A percentile compares a stretch with the other conserved stretches of the same genome.
Evolutionary conservation across 768 basidiomycete species (phyloP).

Genomic region (Vararia minispora): DNA sequence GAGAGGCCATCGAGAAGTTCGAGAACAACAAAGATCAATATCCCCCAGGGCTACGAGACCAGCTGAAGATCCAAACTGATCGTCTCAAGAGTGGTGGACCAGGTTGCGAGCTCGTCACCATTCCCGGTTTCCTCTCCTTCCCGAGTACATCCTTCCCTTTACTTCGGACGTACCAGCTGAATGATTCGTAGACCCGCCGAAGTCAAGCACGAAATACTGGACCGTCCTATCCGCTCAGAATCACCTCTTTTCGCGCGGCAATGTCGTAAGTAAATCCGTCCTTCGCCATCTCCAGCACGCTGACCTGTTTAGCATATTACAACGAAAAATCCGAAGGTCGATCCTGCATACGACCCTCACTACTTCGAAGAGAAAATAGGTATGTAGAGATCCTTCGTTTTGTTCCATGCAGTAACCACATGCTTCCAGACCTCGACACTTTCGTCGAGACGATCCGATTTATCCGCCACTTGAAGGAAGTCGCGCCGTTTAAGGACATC

Average conservation of each 20-base stretch:
- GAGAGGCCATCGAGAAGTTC: too few relatives aligned
- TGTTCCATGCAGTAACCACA: too few relatives aligned
- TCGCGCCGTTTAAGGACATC: slow-evolving; percentile 18
- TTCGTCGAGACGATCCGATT: slow-evolving; percentile 22
- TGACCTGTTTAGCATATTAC: slow-evolving; percentile 21
- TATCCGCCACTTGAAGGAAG: slow-evolving; percentile 14
- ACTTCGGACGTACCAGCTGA: neutral
- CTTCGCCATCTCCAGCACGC: neutral
- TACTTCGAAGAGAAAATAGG: slow-evolving; percentile 23
- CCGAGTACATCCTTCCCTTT: neutral
- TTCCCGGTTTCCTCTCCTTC: neutral
- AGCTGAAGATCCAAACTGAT: slow-evolving; percentile 2
- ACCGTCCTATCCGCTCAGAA: neutral
- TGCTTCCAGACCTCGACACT: slow-evolving; percentile 21
- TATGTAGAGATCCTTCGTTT: too few relatives aligned
- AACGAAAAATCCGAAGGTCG: slow-evolving; percentile 18
- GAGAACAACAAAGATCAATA: neutral
- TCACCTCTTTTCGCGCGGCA: neutral
- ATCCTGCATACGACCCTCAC: slow-evolving; percentile 22
- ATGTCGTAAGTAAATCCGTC: too few relatives aligned
- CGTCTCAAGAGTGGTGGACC: neutral
- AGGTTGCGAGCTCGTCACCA: neutral
- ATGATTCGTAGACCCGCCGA: neutral
- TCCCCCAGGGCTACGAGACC: slow-evolving; percentile 2
- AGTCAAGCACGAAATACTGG: neutral